These are phyloP conservation scores for Crucibulum cyathiforme DNA, from an alignment of 1,284 basidiomycete species.

Conservation along the genomic window DNA sequence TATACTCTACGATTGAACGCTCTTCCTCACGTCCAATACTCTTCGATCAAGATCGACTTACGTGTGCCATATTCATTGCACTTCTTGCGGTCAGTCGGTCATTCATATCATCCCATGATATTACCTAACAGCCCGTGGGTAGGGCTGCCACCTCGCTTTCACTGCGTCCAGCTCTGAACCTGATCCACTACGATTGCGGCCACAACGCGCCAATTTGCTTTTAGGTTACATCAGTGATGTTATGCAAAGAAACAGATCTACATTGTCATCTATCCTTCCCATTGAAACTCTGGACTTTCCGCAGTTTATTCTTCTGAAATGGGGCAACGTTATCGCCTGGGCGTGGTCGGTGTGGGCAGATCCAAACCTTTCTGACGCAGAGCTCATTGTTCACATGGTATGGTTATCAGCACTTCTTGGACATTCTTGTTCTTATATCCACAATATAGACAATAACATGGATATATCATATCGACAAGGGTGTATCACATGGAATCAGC, in stretches of 20 bases:
- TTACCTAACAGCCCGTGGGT: conserved; percentile 44
- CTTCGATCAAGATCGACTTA: conserved; percentile 31
- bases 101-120: conserved; percentile 7
- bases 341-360: too few species aligned
- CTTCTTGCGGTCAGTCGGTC: conserved; percentile 56
- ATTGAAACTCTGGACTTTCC: too few species aligned
- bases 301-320: too few species aligned
- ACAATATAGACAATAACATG: conserved; percentile 11
- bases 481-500: neutral
- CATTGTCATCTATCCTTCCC: too few species aligned
- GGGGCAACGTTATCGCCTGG: too few species aligned
- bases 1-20: too few species aligned
- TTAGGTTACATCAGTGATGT: too few species aligned
- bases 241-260: too few species aligned
- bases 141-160: neutral
- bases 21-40: neutral
- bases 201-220: too few species aligned
- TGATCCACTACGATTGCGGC: neutral
- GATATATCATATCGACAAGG: neutral
- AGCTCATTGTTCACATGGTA: conserved; percentile 2
- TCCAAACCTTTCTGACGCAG: too few species aligned
- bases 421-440: too few species aligned
- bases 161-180: neutral
- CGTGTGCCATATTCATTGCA: conserved; percentile 58
- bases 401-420: too few species aligned